phyloP scores from a whole-genome alignment of 176 grass and related monocot species.

The Aegilops umbellulata region DNA sequence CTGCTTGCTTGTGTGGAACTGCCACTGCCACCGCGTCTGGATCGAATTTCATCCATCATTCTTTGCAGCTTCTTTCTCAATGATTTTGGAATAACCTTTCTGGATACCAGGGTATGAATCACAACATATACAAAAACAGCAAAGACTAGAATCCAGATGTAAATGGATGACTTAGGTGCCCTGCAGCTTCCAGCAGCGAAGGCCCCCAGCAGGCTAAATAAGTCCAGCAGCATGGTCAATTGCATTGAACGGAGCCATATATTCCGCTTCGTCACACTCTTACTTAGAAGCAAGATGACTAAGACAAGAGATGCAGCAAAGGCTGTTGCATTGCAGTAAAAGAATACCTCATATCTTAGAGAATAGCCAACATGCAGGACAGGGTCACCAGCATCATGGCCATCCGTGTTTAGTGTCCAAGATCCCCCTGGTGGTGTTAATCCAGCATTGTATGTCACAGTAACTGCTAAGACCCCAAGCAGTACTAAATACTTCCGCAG shows the following conservation, averaged over 20 bases:
- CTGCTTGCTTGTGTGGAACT: not conserved
- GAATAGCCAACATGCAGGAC: slow-evolving; percentile 12
- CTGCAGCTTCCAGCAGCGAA: slow-evolving; percentile 54
- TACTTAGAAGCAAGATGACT: slow-evolving; percentile 59
- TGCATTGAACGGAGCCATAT: slow-evolving; percentile 36
- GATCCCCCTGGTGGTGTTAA: slow-evolving; percentile 34
- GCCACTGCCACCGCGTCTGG: not conserved
- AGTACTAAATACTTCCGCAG: slow-evolving; percentile 48
- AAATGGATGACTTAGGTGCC: slow-evolving; percentile 33
- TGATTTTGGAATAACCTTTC: not conserved
- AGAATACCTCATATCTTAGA: slow-evolving; percentile 29
- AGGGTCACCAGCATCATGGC: slow-evolving; percentile 31
- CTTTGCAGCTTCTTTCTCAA: not conserved
- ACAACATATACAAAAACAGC: slow-evolving; percentile 37
- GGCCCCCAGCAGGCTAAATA: slow-evolving; percentile 53
- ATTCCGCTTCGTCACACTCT: slow-evolving; percentile 16
- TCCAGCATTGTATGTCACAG: slow-evolving; percentile 52
- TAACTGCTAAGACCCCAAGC: slow-evolving; percentile 32
- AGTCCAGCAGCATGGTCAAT: slow-evolving; percentile 44
- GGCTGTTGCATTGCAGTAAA: slow-evolving; percentile 48
- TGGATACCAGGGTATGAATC: slow-evolving; percentile 36
- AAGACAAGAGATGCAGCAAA: slow-evolving; percentile 55
- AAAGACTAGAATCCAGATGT: slow-evolving; percentile 41
- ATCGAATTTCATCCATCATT: not conserved
- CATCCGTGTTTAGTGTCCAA: not conserved